Evolutionary conservation across 2,329 filamentous ascomycete species (phyloP), one percentile per base, ranked within the genome.

Genomic region (Fonsecaea erecta): DNA sequence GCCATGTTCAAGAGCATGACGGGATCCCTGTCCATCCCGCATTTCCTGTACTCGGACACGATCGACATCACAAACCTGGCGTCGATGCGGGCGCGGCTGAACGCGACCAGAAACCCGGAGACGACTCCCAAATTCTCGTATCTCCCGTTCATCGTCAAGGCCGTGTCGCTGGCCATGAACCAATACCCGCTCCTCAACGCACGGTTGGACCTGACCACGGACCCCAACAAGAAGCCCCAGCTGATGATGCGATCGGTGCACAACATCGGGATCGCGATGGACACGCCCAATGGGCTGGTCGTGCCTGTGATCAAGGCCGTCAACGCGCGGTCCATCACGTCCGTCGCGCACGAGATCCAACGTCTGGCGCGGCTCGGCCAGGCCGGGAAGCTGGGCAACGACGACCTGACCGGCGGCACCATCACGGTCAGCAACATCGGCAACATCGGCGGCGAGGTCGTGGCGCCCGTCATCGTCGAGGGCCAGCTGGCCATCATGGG

Each of bases 1-100:
- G 90, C 92, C 75, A 99, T 99, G 95, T 98, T 97, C 87, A 97
- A 96, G 81, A 86, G 88, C 66, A 99, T 99, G 95, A 97, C 94
- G 14, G 88, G 88, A 64, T 97, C 94, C 1, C 85, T 99, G 68
- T 86, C 80, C 57, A 98, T 97, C 72, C 95, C 95, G 0, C 95
- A 98, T 79, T 97, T 99, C 79, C 86, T 98, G 66, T 99, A 96
- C 80, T 90, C 92, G 43, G 93, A 97, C 78, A 91, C 94, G 75
- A 83, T 97, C 56, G 90, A 96, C 79, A 89, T 97, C 76, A 89
- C 90, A 51, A 82, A 85, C 43, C 85, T 99, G 3, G 87, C 88
- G 64, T 79, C 85, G 55, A 84, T 97, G 59, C 91, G 95, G 53
- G 82, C 83, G 68, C 89, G 87, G 54, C 85, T 97, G 64, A 96